Evolutionary conservation across 2,329 filamentous ascomycete species (phyloP).

Genomic region (Alternaria triticimaculans): DNA sequence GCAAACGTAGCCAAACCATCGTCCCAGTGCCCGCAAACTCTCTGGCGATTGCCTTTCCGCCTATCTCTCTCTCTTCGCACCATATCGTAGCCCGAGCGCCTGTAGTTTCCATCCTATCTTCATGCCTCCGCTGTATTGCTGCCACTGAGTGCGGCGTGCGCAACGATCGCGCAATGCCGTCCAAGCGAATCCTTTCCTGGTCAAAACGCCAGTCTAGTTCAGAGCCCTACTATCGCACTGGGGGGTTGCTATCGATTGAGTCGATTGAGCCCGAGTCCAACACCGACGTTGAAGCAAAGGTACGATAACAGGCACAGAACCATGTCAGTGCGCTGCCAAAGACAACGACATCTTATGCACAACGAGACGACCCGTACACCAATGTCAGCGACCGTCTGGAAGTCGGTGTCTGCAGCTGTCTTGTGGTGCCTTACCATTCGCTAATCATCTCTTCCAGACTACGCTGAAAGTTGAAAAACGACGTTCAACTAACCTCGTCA

Average conservation of each 20-base stretch:
- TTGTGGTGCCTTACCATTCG: slow-evolving; percentile 43
- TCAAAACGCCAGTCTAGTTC: slow-evolving; percentile 49
- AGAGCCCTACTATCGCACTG: slow-evolving; percentile 46
- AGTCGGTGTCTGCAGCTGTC: slow-evolving; percentile 25
- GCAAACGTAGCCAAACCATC: slow-evolving; percentile 9
- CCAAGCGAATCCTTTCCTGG: slow-evolving; percentile 55
- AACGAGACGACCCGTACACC: slow-evolving; percentile 23
- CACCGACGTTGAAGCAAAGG: slow-evolving; percentile 35
- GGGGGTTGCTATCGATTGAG: slow-evolving; percentile 50
- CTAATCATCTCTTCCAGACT: slow-evolving; percentile 36
- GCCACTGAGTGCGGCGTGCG: slow-evolving; percentile 3
- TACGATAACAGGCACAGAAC: slow-evolving; percentile 28
- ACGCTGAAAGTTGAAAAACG: slow-evolving; percentile 26
- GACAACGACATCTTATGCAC: slow-evolving; percentile 43
- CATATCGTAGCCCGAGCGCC: neutral
- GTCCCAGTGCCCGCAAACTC: neutral
- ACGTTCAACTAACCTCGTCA: slow-evolving; percentile 41
- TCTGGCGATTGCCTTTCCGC: neutral
- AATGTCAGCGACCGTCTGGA: slow-evolving; percentile 20
- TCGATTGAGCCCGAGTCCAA: slow-evolving; percentile 15
- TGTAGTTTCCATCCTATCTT: neutral
- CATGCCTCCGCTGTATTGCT: slow-evolving; percentile 10
- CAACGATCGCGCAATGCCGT: slow-evolving; percentile 38
- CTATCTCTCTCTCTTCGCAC: neutral
- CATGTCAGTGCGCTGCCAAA: slow-evolving; percentile 39